Percentiles rank a stretch among this genome's conserved stretches.
Evolutionary conservation across 352 stramenopile species (phyloP).

Genomic region (Phytopythium vexans): DNA sequence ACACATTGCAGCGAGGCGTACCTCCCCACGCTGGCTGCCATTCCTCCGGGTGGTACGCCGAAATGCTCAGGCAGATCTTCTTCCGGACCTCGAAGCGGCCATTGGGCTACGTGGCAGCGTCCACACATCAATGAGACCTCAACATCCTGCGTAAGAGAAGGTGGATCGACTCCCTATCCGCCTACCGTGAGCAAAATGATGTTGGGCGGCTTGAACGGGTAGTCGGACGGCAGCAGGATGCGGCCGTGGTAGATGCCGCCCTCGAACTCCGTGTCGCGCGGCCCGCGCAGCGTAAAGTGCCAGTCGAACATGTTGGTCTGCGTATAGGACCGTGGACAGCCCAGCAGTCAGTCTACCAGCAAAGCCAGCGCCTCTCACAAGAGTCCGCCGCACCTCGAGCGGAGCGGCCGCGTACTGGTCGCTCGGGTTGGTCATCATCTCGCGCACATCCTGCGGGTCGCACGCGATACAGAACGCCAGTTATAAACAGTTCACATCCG

Average conservation of each 20-base stretch:
- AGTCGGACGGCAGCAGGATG: conserved; percentile 94
- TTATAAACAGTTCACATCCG: no score
- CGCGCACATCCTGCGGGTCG: conserved; percentile 65
- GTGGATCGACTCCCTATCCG: no score
- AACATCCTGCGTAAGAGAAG: not conserved
- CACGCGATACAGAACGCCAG: no score
- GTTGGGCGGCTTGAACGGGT: conserved; percentile 96
- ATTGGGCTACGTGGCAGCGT: conserved; percentile 66
- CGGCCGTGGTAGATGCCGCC: conserved; percentile 97
- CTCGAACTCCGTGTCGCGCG: conserved; percentile 95
- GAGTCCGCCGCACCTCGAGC: conserved; percentile 68
- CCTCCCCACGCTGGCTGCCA: conserved; percentile 94
- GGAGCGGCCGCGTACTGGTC: conserved; percentile 76
- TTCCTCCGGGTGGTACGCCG: conserved; percentile 96
- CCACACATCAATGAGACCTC: not conserved
- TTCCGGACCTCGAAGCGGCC: conserved; percentile 97
- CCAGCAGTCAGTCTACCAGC: no score
- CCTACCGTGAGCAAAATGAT: conserved; percentile 95
- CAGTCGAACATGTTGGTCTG: conserved; percentile 90
- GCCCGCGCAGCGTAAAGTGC: conserved; percentile 98
- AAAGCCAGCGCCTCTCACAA: no score
- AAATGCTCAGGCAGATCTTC: conserved; percentile 99
- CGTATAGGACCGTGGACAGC: no score
- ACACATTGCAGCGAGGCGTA: no score
- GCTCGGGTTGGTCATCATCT: conserved; percentile 87